Evolutionary conservation across 306 rosid species (phyloP), one percentile per base, ranked within the genome.

Genomic region (Quercus cerris): DNA sequence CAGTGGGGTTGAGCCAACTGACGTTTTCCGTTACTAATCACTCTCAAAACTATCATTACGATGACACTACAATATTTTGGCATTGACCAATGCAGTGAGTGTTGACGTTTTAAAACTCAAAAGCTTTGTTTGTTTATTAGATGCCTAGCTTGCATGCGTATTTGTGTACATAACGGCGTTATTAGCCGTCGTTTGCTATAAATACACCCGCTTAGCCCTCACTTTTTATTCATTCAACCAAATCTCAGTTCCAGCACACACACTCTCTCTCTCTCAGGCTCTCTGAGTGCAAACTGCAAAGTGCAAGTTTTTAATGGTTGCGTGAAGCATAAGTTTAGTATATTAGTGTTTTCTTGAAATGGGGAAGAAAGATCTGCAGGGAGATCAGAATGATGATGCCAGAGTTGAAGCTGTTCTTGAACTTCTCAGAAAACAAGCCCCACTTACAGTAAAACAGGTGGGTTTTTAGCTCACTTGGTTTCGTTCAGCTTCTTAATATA

Each of bases 281-380:
- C 25, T 4, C 44, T 27, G 56, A 33, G 56, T 27, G 44, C 69
- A 3, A 41, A 41, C 46, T 41, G 46, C 46, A 41, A 7, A 51
- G 61, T 71, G 73, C 71, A 80, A 69, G 83, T 62, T 81, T 74
- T 77, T 83, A 28, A 75, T 82, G 86, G 84, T 95, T 83, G 98
- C 96, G 93, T 95, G 88, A 93, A 91, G 83, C 87, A 57, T 86
- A 91, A 95, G 97, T 73, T 79, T 89, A 92, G 96, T 66, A 91
- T 91, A 91, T 74, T 78, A 82, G 88, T 81, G 84, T 83, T 64
- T 67, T 80, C 84, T 88, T 78, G 84, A 84, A 84, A 95, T 95
- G 99, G 99, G 96, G 55, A 93, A 88, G 90, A 95, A 90, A 77
- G 93, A 90, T 41, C 46, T 8, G 33, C 83, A 70, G 69, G 59